Percentiles rank a stretch among this genome's conserved stretches.
Conservation (phyloP, 148 eudicot species). For the Fagopyrum esculentum region DNA sequence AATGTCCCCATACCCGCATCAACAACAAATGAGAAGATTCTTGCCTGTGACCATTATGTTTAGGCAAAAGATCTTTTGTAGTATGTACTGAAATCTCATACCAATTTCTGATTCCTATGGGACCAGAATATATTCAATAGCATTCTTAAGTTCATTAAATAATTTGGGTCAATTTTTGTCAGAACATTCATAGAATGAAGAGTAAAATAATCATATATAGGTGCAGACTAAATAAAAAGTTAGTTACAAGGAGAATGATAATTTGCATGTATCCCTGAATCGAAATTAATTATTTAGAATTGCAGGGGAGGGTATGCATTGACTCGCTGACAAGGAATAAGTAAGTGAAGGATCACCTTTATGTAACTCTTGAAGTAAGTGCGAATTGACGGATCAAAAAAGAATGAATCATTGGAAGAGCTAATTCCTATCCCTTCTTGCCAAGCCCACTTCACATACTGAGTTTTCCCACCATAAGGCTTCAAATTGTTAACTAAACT, state of each 20-base stretch:
- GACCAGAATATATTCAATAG: neutral
- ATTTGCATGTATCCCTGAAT: neutral
- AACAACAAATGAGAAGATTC: neutral
- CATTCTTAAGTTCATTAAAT: neutral
- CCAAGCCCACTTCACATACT: constrained; percentile 98
- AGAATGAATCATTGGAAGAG: constrained; percentile 94
- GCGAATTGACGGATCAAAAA: constrained; percentile 85
- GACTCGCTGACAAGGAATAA: neutral
- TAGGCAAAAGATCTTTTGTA: neutral
- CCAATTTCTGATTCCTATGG: neutral
- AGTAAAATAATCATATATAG: neutral
- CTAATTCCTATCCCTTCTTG: constrained; percentile 86
- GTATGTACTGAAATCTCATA: neutral
- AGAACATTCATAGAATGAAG: neutral
- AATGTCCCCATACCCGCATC: neutral
- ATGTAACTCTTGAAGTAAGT: constrained; percentile 79
- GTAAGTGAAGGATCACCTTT: constrained; percentile 47
- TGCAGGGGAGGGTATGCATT: neutral
- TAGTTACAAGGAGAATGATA: neutral
- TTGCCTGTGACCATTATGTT: neutral
- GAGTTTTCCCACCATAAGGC: constrained; percentile 95
- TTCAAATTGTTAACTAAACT: constrained; percentile 79
- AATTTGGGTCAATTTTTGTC: neutral
- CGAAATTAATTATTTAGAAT: neutral
- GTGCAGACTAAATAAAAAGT: neutral